Evolutionary conservation across 805 yeast species (phyloP).

Genomic region (Suhomyces kilbournensis): DNA sequence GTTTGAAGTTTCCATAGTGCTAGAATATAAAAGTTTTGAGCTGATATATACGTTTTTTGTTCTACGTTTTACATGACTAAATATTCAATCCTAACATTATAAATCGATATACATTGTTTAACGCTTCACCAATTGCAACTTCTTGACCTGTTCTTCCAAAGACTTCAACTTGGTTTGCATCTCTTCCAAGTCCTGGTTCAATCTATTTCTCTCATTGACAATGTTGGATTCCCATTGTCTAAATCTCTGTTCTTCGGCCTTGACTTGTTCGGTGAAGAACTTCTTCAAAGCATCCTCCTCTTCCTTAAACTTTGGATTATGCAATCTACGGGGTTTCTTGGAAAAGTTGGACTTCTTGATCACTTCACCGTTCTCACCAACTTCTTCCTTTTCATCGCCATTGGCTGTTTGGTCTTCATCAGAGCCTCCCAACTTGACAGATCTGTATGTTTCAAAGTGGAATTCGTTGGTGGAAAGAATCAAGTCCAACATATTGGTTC

Average conservation of each 20-base stretch:
- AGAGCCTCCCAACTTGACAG: conserved; percentile 55
- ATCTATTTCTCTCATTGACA: conserved; percentile 88
- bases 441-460: conserved; percentile 79
- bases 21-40: too few relatives aligned
- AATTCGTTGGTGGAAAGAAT: conserved; percentile 74
- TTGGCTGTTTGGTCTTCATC: conserved; percentile 23
- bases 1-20: too few relatives aligned
- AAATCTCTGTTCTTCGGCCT: conserved; percentile 94
- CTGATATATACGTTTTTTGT: too few relatives aligned
- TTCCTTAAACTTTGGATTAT: conserved; percentile 91
- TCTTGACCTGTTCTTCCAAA: conserved; percentile 72
- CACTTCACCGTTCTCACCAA: conserved; percentile 25
- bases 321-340: conserved; percentile 54
- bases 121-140: conserved; percentile 42
- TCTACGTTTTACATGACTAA: not conserved
- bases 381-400: conserved; percentile 28
- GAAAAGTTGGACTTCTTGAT: conserved; percentile 23
- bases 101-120: conserved; percentile 5
- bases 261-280: conserved; percentile 92
- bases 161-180: conserved; percentile 74
- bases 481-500: conserved; percentile 82
- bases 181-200: conserved; percentile 90
- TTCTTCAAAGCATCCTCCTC: conserved; percentile 93
- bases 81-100: too few relatives aligned
- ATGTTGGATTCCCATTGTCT: conserved; percentile 98